Base-by-base conservation (phyloP, 805 yeast genomes). In the Barnettozyma salicaria region DNA sequence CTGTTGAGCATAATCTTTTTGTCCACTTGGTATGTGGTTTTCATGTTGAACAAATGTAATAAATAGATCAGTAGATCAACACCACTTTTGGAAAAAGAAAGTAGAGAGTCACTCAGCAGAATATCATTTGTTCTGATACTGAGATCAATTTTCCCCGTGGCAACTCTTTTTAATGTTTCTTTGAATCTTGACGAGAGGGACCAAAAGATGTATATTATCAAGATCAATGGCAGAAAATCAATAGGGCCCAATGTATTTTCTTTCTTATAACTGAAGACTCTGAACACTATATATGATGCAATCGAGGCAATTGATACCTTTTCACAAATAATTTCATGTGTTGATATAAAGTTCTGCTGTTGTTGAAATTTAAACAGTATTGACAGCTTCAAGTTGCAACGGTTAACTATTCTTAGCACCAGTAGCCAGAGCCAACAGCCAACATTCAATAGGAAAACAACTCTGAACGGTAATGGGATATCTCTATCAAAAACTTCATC, bases 21-120 rank as follows among this genome's bases (percentile, higher is more conserved):
- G 19, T 45, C 38, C 11, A 30, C 56, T 26, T 63, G 68, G 37
- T 59, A 50, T 8, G 63, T 56, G 26, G 63, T 61, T 47, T 55
- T 55, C 41, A 61, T 64, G 34, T 62, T 51, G 22, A 60, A 30
- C 16, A 73, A 40, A 40, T 71, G 68, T 54, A 84, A 70, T 3
- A 72, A 20, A 47, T 75, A 74, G 24, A 82, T 65, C 4, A 72
- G 70, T 16, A 81, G 60, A 58, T 92, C 97, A 31, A 83, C 79
- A 32, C 86, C 50, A 0, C 87, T 83, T 52, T 78, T 78, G 4
- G 86, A 66, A 55, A 82, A 87, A 0, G 96, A 87, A 0, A 94
- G 82, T 31, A 92, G 64, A 5, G 88, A 77, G 62, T 90, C 98
- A 7, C 95, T 76, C 11, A 89, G 56, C 32, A 92, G 59, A 26